Evolutionary conservation across 495 filamentous ascomycete species (phyloP).

Genomic region (Bacidia gigantensis): DNA sequence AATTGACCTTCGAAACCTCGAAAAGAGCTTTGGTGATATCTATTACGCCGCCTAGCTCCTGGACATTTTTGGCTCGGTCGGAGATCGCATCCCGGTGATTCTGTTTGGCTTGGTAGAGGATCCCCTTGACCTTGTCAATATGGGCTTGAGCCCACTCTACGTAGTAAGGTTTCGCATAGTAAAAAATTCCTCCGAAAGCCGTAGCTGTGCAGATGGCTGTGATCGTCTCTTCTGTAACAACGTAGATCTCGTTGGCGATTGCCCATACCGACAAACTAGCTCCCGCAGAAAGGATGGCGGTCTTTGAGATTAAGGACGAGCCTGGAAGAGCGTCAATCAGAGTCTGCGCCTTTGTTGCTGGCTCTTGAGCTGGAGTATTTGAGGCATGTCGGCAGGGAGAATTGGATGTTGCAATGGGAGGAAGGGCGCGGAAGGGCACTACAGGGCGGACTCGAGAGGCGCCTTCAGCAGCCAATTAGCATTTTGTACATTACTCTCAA

Average conservation of each 20-base stretch:
- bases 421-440: conserved; percentile 51
- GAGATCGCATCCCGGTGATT: conserved; percentile 94
- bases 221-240: conserved; percentile 95
- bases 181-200: conserved; percentile 76
- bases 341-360: conserved; percentile 88
- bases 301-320: conserved; percentile 79
- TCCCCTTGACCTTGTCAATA: conserved; percentile 73
- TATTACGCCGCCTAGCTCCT: conserved; percentile 83
- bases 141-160: conserved; percentile 80
- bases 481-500: conserved; percentile 8
- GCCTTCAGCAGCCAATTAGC: conserved; percentile 37
- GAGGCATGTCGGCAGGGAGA: conserved; percentile 54
- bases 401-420: conserved; percentile 53
- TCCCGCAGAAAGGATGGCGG: conserved; percentile 83
- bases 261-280: conserved; percentile 85
- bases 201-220: conserved; percentile 77
- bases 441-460: conserved; percentile 78
- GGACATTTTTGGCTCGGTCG: conserved; percentile 79
- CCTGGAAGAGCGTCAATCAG: conserved; percentile 83
- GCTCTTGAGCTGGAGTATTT: conserved; percentile 67
- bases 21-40: conserved; percentile 95
- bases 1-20: conserved; percentile 83
- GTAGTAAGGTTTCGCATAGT: conserved; percentile 57
- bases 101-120: conserved; percentile 82
- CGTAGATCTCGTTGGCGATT: conserved; percentile 98